A percentile compares a stretch with the other conserved stretches of the same genome.
phyloP scores from a whole-genome alignment of 495 filamentous ascomycete genomes.

The Entonaema liquescens region DNA sequence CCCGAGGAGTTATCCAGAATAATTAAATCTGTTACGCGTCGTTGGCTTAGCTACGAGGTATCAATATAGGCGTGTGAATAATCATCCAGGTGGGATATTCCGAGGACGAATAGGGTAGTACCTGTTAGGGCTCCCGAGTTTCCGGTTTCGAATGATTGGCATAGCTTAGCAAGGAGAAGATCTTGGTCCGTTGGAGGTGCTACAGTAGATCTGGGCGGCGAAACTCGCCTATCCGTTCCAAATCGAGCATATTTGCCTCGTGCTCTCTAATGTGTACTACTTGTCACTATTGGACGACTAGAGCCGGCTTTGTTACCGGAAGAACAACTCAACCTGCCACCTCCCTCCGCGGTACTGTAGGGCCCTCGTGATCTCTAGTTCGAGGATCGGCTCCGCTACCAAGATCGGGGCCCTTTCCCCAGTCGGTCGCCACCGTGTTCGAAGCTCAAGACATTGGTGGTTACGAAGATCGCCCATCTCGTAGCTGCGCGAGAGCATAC shows the following conservation, averaged over 20 bases:
- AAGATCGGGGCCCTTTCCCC: slow-evolving; percentile 6
- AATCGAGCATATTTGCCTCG: slow-evolving; percentile 19
- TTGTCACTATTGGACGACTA: background rate
- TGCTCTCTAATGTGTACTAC: slow-evolving; percentile 20
- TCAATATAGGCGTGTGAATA: background rate
- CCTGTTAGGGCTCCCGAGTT: background rate
- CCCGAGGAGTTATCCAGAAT: background rate
- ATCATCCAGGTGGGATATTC: background rate
- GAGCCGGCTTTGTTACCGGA: slow-evolving; percentile 4
- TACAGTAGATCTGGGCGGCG: slow-evolving; percentile 10
- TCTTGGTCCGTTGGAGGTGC: slow-evolving; percentile 7
- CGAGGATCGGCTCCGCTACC: slow-evolving; percentile 12
- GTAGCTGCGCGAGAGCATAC: slow-evolving; percentile 21
- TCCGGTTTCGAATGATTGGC: slow-evolving; percentile 5
- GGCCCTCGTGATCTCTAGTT: slow-evolving; percentile 9
- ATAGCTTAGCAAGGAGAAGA: slow-evolving; percentile 14
- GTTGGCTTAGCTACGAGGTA: slow-evolving; percentile 3
- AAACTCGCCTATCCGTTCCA: slow-evolving; percentile 12
- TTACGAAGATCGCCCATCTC: slow-evolving; percentile 28
- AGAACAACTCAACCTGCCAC: slow-evolving; percentile 11
- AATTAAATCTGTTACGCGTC: slow-evolving; percentile 8
- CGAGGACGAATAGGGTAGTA: slow-evolving; percentile 6
- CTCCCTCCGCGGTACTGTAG: slow-evolving; percentile 12
- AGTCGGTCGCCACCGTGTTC: slow-evolving; percentile 22
- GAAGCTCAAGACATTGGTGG: slow-evolving; percentile 14